phyloP scores from a whole-genome alignment of 1,284 basidiomycete species.

The Neotropicomus parvogracilis region DNA sequence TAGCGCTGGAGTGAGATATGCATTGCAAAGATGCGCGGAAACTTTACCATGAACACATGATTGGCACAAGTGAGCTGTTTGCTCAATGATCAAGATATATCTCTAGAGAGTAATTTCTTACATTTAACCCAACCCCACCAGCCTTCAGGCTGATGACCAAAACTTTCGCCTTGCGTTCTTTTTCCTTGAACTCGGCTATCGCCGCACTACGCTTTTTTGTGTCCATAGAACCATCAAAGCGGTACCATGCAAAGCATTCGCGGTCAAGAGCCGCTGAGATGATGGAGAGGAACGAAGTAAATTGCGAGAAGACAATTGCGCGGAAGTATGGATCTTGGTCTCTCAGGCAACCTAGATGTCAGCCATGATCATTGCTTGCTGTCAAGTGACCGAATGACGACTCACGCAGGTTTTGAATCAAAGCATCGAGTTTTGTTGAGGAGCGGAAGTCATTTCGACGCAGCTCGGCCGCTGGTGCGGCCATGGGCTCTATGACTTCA shows the following conservation, averaged over 20 bases:
- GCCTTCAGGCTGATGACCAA: constrained; percentile 90
- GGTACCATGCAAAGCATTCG: constrained; percentile 69
- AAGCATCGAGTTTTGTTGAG: constrained; percentile 83
- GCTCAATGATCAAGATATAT: constrained; percentile 7
- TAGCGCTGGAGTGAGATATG: constrained; percentile 28
- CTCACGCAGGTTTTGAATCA: constrained; percentile 65
- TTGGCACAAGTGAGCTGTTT: constrained; percentile 68
- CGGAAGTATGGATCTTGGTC: constrained; percentile 77
- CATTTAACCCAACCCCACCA: constrained; percentile 90
- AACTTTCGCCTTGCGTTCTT: constrained; percentile 68
- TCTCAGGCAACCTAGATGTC: constrained; percentile 49
- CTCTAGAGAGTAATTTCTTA: constrained; percentile 32
- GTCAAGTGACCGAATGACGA: constrained; percentile 3
- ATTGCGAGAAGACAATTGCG: constrained; percentile 87
- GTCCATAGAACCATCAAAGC: constrained; percentile 94
- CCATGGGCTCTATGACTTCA: constrained; percentile 2
- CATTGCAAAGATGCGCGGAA: background rate
- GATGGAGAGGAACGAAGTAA: constrained; percentile 78
- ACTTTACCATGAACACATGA: constrained; percentile 79
- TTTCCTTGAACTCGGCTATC: constrained; percentile 70
- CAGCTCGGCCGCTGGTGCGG: constrained; percentile 50
- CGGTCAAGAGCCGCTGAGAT: constrained; percentile 77
- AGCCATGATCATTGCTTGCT: background rate
- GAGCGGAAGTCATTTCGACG: constrained; percentile 81
- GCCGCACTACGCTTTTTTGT: constrained; percentile 78